A percentile compares a stretch with the other conserved stretches of the same genome.
These are phyloP conservation scores for Brachypodium distachyon DNA, from an alignment of 202 grass and related monocot species.

Conservation along the genomic window DNA sequence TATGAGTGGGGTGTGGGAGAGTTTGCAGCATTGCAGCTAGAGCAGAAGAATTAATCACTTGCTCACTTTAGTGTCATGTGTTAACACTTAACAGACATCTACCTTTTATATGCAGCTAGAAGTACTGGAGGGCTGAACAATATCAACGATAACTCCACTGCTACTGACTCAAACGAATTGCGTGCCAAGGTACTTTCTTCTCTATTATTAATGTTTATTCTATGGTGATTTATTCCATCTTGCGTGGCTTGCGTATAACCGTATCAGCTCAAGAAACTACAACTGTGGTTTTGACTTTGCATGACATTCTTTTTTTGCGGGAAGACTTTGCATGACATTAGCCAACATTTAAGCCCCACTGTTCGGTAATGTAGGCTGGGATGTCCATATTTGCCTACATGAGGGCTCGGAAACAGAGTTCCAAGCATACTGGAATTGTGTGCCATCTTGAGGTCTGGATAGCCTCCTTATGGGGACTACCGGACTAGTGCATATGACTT, in stretches of 20 bases:
- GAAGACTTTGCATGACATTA: background rate
- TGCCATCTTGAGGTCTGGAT: background rate
- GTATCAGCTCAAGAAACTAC: background rate
- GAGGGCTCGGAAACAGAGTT: background rate
- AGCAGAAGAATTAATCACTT: background rate
- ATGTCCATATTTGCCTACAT: background rate
- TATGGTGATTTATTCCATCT: background rate
- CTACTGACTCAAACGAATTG: conserved; percentile 60
- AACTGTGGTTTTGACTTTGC: background rate
- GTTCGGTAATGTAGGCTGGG: background rate
- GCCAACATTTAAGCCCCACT: background rate
- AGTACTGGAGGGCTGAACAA: conserved; percentile 43
- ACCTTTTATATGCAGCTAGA: conserved; percentile 41
- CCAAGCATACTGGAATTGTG: background rate
- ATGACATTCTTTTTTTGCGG: too few relatives aligned
- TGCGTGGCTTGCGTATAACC: background rate
- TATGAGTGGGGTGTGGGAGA: background rate
- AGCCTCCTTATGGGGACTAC: background rate
- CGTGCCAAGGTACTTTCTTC: conserved; percentile 51
- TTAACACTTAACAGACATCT: conserved; percentile 24
- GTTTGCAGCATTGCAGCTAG: background rate
- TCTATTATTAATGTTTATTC: background rate
- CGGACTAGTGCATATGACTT: background rate
- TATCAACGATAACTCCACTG: conserved; percentile 32
- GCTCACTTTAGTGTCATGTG: background rate